Conservation (phyloP, 345 rosid species). For the Brassica rapa region DNA sequence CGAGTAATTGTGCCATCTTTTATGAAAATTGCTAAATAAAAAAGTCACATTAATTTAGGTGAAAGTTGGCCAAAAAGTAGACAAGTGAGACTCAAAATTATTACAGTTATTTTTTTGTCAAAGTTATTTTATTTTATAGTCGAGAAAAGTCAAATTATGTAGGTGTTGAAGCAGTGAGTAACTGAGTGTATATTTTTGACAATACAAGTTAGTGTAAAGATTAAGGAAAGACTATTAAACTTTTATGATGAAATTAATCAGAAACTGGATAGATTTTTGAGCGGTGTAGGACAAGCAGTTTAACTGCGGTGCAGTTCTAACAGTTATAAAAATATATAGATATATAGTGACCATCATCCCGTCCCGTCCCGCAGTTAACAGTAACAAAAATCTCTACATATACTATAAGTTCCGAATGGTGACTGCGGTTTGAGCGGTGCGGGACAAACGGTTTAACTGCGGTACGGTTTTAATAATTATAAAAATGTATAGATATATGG, state of each 20-base stretch:
- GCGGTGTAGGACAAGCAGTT: too few relatives aligned
- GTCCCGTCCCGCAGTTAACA: too few relatives aligned
- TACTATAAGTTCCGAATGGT: too few relatives aligned
- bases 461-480: too few relatives aligned
- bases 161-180: constrained; percentile 1
- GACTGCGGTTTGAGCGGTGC: too few relatives aligned
- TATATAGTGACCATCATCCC: too few relatives aligned
- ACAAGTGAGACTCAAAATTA: constrained; percentile 17
- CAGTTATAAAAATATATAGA: too few relatives aligned
- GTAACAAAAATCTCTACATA: too few relatives aligned
- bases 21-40: neutral
- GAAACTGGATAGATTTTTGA: neutral
- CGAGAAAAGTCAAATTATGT: constrained; percentile 22
- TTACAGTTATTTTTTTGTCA: neutral
- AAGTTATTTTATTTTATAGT: neutral
- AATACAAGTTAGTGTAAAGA: constrained; percentile 12
- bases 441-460: too few relatives aligned
- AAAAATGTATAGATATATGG: too few relatives aligned
- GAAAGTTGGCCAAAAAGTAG: constrained; percentile 19
- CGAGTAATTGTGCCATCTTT: constrained; percentile 24
- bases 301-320: too few relatives aligned
- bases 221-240: neutral
- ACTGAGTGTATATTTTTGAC: constrained; percentile 5
- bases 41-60: constrained; percentile 28
- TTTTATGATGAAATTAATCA: neutral